Evolutionary conservation across 129 eudicot species (phyloP), one percentile per base, ranked within the genome.

Genomic region (Escallonia rubra): DNA sequence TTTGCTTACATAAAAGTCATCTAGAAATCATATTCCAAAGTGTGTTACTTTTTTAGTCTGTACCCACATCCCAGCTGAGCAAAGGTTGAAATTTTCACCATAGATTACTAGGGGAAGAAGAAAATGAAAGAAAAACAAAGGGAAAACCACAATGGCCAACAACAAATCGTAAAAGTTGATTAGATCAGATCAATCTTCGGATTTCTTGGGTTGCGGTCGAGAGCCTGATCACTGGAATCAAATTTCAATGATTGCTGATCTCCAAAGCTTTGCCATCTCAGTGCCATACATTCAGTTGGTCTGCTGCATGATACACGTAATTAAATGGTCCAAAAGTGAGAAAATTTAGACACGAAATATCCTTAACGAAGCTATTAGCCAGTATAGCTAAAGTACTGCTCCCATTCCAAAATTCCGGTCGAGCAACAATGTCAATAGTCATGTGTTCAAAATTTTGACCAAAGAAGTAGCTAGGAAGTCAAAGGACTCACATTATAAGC

Each of bases 201-300:
- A 81, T 85, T 69, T 76, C 77, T 75, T 52, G 87, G 81, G 66
- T 63, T 79, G 47, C 61, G 74, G 40, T 66, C 78, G 66, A 45
- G 73, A 73, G 48, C 59, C 43, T 42, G n/a, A 59, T 66, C 56
- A 44, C 40, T 68, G 80, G 78, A 81, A 75, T 78, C 73, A 76
- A 68, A 73, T 70, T 74, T 72, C 78, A 81, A 81, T 85, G 80
- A 85, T 85, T 80, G 34, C 34, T 23, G 61, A 78, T 70, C 74
- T 65, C 45, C 84, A 72, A 72, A 57, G 79, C 77, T 65, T 66
- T 83, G 78, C 77, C 77, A 72, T 69, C 75, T 76, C 47, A 79
- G 88, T 79, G 84, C 78, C 82, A 71, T 70, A 65, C 78, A 74
- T 52, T 53, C 50, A 56, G 62, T 54, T 80, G 61, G 72, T 74